Base-by-base conservation (phyloP, 164 flowering plant species). In the Akebia trifoliata region DNA sequence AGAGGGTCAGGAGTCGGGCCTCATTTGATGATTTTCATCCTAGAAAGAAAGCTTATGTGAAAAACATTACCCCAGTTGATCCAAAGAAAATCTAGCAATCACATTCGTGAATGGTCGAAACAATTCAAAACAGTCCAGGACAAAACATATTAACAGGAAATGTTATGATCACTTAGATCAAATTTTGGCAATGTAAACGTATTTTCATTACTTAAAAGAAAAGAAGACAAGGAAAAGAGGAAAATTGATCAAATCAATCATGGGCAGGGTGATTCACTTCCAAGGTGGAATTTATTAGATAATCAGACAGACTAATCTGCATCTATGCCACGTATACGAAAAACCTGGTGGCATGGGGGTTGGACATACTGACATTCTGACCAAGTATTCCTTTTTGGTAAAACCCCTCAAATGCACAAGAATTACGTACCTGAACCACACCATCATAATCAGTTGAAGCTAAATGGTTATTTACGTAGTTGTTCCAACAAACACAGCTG, bases 361-460 rank as follows among this genome's bases (percentile, higher is more conserved):
- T n/a, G n/a, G n/a, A n/a, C n/a, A n/a, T n/a, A n/a, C n/a, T n/a
- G n/a, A n/a, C n/a, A n/a, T n/a, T n/a, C n/a, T n/a, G n/a, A 17
- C 4, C 4, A 29, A 15, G 45, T 29, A 12, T 38, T 17, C 17
- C 8, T 20, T 9, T 18, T 14, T 14, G n/a, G 1, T 9, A 25
- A 48, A 17, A 8, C 32, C n/a, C 54, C 6, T 49, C 18, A 8
- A 51, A n/a, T 55, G 26, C 31, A 44, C 9, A 46, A 48, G 38
- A 59, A 48, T 69, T 24, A 76, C 82, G 60, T 14, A 94, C 99
- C 99, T 94, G 93, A 20, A 94, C 97, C 24, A 76, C 64, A 52
- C 99, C 99, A 73, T 94, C 99, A 71, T 90, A 86, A 70, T 87
- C 95, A 55, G 96, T 82, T 53, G 99, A 90, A 64, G 96, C 99